A percentile compares a stretch with the other conserved stretches of the same genome.
Evolutionary conservation across 2,329 filamentous ascomycete genomes (phyloP).

Genomic region (Bipolaris gigantea): DNA sequence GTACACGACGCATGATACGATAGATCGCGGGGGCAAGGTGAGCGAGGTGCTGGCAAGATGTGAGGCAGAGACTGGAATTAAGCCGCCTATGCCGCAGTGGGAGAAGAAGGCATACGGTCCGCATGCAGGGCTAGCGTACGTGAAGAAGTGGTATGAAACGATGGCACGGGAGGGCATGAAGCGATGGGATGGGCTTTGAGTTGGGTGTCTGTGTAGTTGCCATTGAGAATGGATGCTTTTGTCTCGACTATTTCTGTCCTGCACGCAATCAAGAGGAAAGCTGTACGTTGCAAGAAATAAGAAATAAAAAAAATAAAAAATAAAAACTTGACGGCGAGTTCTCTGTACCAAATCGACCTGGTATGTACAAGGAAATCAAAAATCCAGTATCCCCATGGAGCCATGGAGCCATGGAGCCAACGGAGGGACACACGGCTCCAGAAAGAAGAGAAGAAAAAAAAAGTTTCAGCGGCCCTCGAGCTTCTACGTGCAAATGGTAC

Average conservation of each 20-base stretch:
- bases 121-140: slow-evolving; percentile 49
- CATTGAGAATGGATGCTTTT: too few relatives aligned
- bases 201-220: too few relatives aligned
- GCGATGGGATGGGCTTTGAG: slow-evolving; percentile 25
- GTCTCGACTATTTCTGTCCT: too few relatives aligned
- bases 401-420: too few relatives aligned
- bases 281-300: too few relatives aligned
- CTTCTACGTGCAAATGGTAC: slow-evolving; percentile 31
- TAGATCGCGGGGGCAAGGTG: slow-evolving; percentile 51
- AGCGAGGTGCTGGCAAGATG: slow-evolving; percentile 43
- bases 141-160: slow-evolving; percentile 49
- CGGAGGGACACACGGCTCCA: too few relatives aligned
- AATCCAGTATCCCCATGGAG: too few relatives aligned
- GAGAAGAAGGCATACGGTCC: slow-evolving; percentile 50
- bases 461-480: too few relatives aligned
- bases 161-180: slow-evolving; percentile 36
- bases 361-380: slow-evolving; percentile 1
- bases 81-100: slow-evolving; percentile 50
- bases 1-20: slow-evolving; percentile 32
- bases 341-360: neutral
- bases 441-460: too few relatives aligned
- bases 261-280: too few relatives aligned
- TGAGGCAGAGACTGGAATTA: slow-evolving; percentile 49
- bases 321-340: too few relatives aligned
- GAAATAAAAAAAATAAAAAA: too few relatives aligned